Conservation (phyloP, 257 asterid genomes). For the Solanum medicagineum region DNA sequence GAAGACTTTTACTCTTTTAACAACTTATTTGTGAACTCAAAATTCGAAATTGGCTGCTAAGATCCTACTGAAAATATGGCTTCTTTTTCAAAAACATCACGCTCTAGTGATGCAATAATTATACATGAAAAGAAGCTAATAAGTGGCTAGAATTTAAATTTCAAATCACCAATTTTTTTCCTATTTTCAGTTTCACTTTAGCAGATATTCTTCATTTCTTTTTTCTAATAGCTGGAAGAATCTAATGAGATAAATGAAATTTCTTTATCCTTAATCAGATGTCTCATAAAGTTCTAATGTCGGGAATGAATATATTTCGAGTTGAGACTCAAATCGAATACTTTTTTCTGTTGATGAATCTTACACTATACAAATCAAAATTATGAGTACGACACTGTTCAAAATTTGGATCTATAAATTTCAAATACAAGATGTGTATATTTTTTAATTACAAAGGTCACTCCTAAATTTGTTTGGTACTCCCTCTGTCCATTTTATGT, state of each 20-base stretch:
- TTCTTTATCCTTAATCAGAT: no score
- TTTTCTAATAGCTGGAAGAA: neutral
- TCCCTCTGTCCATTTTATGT: no score
- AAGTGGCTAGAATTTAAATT: neutral
- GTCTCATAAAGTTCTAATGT: fast-evolving
- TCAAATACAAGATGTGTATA: neutral
- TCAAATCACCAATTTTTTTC: neutral
- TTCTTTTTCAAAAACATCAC: neutral
- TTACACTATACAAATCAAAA: neutral
- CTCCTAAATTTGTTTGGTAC: no score
- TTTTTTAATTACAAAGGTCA: no score
- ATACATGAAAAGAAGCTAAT: neutral
- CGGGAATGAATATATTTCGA: neutral
- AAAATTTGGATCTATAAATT: neutral
- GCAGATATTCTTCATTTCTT: neutral
- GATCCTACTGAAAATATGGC: neutral
- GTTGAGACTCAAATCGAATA: neutral
- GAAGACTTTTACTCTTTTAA: neutral
- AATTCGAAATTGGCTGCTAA: neutral
- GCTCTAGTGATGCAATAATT: neutral
- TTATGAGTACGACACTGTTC: neutral
- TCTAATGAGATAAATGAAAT: no score
- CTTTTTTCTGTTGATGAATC: neutral
- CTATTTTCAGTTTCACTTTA: neutral
- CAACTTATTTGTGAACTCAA: neutral